Conservation (phyloP, 2,329 filamentous ascomycete genomes). For the Macroventuria anomochaeta region DNA sequence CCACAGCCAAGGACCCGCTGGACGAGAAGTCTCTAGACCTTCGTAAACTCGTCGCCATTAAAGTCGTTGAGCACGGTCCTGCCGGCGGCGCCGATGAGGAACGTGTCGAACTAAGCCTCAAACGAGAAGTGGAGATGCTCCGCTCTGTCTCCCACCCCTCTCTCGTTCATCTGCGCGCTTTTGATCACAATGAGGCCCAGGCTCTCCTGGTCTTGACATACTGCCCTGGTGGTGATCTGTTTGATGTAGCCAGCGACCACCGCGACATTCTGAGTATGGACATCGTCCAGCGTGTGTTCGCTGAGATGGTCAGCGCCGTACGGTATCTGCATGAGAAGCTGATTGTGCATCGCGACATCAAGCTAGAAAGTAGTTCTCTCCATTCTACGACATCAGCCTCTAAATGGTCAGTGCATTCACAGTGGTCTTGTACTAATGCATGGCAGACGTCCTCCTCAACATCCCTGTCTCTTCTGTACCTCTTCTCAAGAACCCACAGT, state of each 20-base stretch:
- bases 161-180: constrained; percentile 88
- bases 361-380: constrained; percentile 82
- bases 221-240: constrained; percentile 92
- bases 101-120: constrained; percentile 89
- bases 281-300: constrained; percentile 83
- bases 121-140: constrained; percentile 94
- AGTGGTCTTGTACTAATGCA: constrained; percentile 37
- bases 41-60: constrained; percentile 89
- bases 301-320: constrained; percentile 85
- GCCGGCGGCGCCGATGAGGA: constrained; percentile 93
- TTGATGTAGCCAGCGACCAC: constrained; percentile 83
- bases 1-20: constrained; percentile 49
- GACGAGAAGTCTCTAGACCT: constrained; percentile 63
- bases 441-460: constrained; percentile 86
- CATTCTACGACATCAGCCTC: constrained; percentile 18
- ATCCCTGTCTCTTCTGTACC: constrained; percentile 72
- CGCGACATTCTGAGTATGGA: constrained; percentile 70
- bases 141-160: constrained; percentile 87
- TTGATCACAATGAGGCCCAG: constrained; percentile 81
- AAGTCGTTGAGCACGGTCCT: constrained; percentile 93
- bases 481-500: constrained; percentile 70
- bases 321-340: constrained; percentile 82
- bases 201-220: constrained; percentile 89
- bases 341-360: constrained; percentile 97
- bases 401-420: constrained; percentile 30